These are phyloP conservation scores for Pterulicium gracile DNA, from an alignment of 1,284 basidiomycete species.

Conservation along the genomic window DNA sequence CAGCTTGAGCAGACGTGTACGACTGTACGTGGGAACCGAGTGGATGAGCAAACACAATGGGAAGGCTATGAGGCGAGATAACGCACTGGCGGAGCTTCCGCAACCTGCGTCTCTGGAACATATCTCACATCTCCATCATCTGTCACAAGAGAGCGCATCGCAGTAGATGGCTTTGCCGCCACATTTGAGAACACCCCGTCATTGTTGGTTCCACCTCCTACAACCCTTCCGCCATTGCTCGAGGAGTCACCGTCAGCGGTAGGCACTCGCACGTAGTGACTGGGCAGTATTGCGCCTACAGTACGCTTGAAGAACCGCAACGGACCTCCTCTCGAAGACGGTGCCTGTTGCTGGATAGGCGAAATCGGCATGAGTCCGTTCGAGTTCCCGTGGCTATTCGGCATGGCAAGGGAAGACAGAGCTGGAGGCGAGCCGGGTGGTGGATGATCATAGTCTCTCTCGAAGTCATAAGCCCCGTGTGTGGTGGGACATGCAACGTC, in stretches of 20 bases:
- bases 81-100: constrained; percentile 77
- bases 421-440: constrained; percentile 76
- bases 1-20: constrained; percentile 82
- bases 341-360: constrained; percentile 28
- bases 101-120: constrained; percentile 74
- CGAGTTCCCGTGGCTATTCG: constrained; percentile 68
- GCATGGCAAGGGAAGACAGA: constrained; percentile 46
- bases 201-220: constrained; percentile 79
- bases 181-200: constrained; percentile 97
- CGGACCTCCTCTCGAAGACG: constrained; percentile 23
- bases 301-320: constrained; percentile 53
- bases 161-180: constrained; percentile 77
- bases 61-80: constrained; percentile 8
- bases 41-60: constrained; percentile 1
- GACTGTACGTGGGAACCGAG: constrained; percentile 49
- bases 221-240: constrained; percentile 13
- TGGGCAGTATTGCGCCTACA: constrained; percentile 62
- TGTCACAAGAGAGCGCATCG: constrained; percentile 30
- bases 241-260: constrained; percentile 20
- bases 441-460: constrained; percentile 67
- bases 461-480: constrained; percentile 63
- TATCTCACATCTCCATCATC: constrained; percentile 55
- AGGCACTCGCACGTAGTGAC: constrained; percentile 57
- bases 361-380: constrained; percentile 65
- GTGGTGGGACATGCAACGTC: neutral